Evolutionary conservation across 306 rosid genomes (phyloP).

Genomic region (Chamaecrista fasciculata): DNA sequence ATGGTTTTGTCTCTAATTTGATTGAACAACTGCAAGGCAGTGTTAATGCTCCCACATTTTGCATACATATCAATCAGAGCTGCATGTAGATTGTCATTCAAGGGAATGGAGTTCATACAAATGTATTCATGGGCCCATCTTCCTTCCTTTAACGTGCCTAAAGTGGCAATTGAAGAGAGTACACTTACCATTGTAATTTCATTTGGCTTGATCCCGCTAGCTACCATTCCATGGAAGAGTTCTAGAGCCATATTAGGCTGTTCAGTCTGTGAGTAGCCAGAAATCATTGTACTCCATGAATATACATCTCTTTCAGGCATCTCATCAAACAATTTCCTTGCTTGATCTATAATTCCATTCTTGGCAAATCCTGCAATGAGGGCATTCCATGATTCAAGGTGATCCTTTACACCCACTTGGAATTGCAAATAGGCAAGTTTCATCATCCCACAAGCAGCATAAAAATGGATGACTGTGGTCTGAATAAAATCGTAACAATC

Average conservation of each 20-base stretch:
- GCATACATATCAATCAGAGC: constrained; percentile 89
- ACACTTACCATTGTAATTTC: constrained; percentile 91
- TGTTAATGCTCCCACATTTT: constrained; percentile 76
- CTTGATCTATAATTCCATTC: constrained; percentile 59
- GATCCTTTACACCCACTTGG: constrained; percentile 60
- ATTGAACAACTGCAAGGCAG: constrained; percentile 64
- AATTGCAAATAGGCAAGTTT: constrained; percentile 62
- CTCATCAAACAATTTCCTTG: constrained; percentile 52
- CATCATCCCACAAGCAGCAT: constrained; percentile 70
- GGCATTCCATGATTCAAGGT: constrained; percentile 78
- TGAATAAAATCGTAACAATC: constrained; percentile 71
- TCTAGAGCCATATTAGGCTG: constrained; percentile 69
- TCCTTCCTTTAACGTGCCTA: constrained; percentile 71
- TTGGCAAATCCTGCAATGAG: constrained; percentile 66
- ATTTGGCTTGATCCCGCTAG: constrained; percentile 59
- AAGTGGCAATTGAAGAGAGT: constrained; percentile 75
- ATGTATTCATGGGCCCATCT: constrained; percentile 71
- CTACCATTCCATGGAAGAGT: constrained; percentile 70
- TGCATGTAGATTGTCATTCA: constrained; percentile 75
- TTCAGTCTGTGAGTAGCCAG: constrained; percentile 74
- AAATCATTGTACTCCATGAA: constrained; percentile 85
- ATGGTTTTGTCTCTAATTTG: constrained; percentile 46
- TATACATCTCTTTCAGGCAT: constrained; percentile 83
- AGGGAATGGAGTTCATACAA: constrained; percentile 48
- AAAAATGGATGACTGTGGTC: constrained; percentile 70